Evolutionary conservation across 345 rosid species (phyloP), one percentile per base, ranked within the genome.

Genomic region (Bruguiera gymnorhiza): DNA sequence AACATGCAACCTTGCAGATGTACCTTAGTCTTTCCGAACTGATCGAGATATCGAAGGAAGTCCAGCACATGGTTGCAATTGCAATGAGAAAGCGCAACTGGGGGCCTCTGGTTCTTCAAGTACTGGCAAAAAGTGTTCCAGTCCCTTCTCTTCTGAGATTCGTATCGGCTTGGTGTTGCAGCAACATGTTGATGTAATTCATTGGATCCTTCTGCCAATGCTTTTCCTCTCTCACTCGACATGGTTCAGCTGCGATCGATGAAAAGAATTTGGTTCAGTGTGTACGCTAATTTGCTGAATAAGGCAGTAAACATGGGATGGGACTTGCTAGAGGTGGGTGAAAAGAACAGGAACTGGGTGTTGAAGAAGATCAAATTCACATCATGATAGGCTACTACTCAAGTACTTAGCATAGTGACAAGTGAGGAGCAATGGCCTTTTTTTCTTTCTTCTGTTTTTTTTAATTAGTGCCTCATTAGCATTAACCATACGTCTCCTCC

Each of bases 101-200:
- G 88, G 0, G 95, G 90, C 72, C 92, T 81, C 48, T 87, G 92
- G 63, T 87, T 89, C 81, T 74, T 87, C 71, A 89, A 69, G 68
- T 84, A 89, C 70, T 89, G 95, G 13, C 92, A 90, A 65, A 89
- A 89, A 21, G 96, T 89, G 83, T 87, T 89, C 96, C 96, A 89
- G 73, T 89, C 95, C n/a, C 95, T 82, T 73, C 92, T 77, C 76
- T 89, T 89, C 57, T 89, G 95, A 3, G 92, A 89, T 73, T 87
- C 95, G 57, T 89, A 89, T 8, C 95, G 88, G 74, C 92, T 89
- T 9, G 95, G 95, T 5, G 87, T 82, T 1, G 75, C 6, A 78
- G 81, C 6, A 26, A 65, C 51, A 71, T 69, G 36, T 26, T 30
- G 66, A 23, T 1, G 68, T 36, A 34, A 64, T 53, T 74, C 79